Conservation (phyloP, 2,329 filamentous ascomycete species). For the Aspergillus spinulosporus region DNA sequence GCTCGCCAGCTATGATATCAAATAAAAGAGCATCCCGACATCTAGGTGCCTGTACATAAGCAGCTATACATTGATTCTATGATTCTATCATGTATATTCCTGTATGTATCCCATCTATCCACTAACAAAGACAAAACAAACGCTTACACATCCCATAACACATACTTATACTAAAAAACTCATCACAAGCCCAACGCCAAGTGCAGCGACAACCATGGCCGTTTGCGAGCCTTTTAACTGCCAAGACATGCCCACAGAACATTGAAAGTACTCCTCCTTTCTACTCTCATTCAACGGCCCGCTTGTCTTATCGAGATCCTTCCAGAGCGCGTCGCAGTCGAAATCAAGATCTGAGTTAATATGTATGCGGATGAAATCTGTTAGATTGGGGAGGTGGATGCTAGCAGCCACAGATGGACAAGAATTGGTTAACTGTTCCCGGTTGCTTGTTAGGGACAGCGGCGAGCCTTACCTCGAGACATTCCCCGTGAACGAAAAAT, state of each 20-base stretch:
- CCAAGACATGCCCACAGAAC: neutral
- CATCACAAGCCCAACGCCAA: neutral
- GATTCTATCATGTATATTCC: too few species aligned
- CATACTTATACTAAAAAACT: neutral
- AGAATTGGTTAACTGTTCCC: too few species aligned
- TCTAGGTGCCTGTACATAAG: too few species aligned
- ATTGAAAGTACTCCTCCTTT: neutral
- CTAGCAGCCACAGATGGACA: neutral
- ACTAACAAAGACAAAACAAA: too few species aligned
- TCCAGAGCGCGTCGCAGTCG: constrained; percentile 1
- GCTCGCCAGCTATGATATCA: too few species aligned
- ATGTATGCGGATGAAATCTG: neutral
- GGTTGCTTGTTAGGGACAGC: too few species aligned
- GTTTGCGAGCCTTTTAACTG: neutral
- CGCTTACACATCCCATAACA: neutral
- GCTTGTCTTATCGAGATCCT: neutral
- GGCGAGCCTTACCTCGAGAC: neutral
- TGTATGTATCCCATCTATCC: too few species aligned
- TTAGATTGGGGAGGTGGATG: neutral
- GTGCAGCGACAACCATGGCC: neutral
- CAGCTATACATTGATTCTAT: too few species aligned
- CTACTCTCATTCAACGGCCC: constrained; percentile 2
- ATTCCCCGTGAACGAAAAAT: constrained; percentile 2
- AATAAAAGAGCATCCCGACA: too few species aligned
- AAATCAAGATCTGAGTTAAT: constrained; percentile 1